Evolutionary conservation across 1,139 yeast genomes (phyloP).

Genomic region (Torulaspora globosa): DNA sequence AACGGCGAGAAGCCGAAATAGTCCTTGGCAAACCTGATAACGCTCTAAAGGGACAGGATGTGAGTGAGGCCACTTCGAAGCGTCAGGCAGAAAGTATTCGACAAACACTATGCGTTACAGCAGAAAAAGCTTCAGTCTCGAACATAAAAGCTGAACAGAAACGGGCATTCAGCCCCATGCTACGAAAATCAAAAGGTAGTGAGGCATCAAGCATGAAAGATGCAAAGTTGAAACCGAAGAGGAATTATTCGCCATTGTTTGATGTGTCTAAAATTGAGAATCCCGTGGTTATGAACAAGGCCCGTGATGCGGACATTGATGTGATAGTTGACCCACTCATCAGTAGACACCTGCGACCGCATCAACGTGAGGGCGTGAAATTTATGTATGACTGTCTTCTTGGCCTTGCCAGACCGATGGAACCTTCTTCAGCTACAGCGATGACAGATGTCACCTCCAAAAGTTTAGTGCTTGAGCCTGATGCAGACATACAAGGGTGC

Average conservation of each 20-base stretch:
- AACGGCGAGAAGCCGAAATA: conserved; percentile 4
- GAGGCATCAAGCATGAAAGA: background rate
- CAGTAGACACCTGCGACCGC: conserved; percentile 59
- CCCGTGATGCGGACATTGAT: conserved; percentile 41
- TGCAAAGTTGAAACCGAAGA: background rate
- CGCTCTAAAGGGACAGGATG: background rate
- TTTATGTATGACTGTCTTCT: conserved; percentile 79
- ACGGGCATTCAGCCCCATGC: background rate
- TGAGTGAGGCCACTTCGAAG: too few species aligned
- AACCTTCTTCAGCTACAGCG: conserved; percentile 15
- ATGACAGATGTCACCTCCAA: conserved; percentile 14
- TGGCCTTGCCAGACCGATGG: conserved; percentile 48
- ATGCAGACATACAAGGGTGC: conserved; percentile 57
- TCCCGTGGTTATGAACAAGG: conserved; percentile 47
- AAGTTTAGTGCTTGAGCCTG: conserved; percentile 36
- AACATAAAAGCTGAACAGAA: background rate
- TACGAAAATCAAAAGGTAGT: background rate
- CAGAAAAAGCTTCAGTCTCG: background rate
- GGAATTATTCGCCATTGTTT: conserved; percentile 39
- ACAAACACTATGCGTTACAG: background rate
- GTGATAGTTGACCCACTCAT: conserved; percentile 71
- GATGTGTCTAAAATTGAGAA: conserved; percentile 40
- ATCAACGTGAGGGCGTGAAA: conserved; percentile 76
- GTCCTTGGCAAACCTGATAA: background rate
- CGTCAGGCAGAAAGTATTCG: background rate